Conservation (phyloP, 164 flowering plant genomes). For the Euptelea pleiosperma region DNA sequence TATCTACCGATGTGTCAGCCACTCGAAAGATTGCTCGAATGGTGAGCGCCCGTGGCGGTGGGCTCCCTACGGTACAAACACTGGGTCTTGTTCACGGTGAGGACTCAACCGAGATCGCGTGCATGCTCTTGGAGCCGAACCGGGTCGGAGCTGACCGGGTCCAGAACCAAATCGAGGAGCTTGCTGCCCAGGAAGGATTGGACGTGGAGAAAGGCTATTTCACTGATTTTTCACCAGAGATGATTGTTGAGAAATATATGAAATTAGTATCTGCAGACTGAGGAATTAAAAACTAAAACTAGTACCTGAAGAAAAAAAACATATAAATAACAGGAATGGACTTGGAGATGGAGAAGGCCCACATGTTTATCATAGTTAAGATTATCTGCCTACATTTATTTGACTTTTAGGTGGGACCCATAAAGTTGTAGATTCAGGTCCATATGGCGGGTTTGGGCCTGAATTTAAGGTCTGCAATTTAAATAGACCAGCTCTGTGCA, state of each 20-base stretch:
- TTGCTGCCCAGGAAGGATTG: conserved; percentile 62
- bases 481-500: too few species aligned
- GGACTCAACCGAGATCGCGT: conserved; percentile 63
- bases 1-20: conserved; percentile 46
- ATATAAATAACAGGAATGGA: background rate
- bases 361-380: too few species aligned
- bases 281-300: background rate
- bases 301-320: background rate
- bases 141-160: conserved; percentile 64
- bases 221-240: conserved; percentile 60
- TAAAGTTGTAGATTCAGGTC: too few species aligned
- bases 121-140: conserved; percentile 65
- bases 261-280: conserved; percentile 7
- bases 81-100: conserved; percentile 65
- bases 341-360: too few species aligned
- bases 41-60: conserved; percentile 79
- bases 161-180: conserved; percentile 48
- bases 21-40: conserved; percentile 52
- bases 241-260: conserved; percentile 17
- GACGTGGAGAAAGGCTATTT: conserved; percentile 78
- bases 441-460: too few species aligned
- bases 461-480: too few species aligned
- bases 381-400: too few species aligned
- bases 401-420: too few species aligned
- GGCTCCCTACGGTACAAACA: conserved; percentile 67